These are phyloP conservation scores for Quercus engelmannii DNA, from an alignment of 306 rosid genomes.

Conservation along the genomic window DNA sequence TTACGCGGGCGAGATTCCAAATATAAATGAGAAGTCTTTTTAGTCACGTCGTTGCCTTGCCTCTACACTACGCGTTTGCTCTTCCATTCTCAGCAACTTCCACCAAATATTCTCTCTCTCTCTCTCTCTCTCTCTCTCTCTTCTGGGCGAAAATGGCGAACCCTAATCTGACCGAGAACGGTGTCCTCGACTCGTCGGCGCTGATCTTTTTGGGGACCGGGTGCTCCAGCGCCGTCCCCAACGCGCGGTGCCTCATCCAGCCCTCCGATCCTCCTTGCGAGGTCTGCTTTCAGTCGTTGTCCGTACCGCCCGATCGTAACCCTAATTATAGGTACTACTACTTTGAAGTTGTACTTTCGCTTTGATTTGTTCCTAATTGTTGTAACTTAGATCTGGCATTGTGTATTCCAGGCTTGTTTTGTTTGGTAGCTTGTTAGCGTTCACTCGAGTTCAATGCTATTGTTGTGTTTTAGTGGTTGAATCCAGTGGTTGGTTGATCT, in stretches of 20 bases:
- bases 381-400: conserved; percentile 12
- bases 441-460: background rate
- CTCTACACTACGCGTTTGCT: background rate
- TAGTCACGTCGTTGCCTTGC: too few relatives aligned
- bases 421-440: background rate
- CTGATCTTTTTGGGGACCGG: conserved; percentile 91
- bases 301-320: conserved; percentile 59
- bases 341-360: too few relatives aligned
- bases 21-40: too few relatives aligned
- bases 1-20: too few relatives aligned
- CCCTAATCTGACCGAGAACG: conserved; percentile 30
- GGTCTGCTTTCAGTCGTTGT: conserved; percentile 66
- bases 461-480: background rate
- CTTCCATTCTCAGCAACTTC: background rate
- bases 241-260: conserved; percentile 66
- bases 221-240: conserved; percentile 86
- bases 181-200: conserved; percentile 59
- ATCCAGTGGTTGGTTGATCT: background rate
- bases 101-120: background rate
- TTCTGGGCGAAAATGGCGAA: conserved; percentile 44
- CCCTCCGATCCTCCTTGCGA: conserved; percentile 83
- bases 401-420: background rate
- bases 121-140: background rate
- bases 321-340: conserved; percentile 71
- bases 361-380: background rate